These are phyloP conservation scores for Westerdykella ornata DNA, from an alignment of 2,329 filamentous ascomycete genomes.

Conservation along the genomic window DNA sequence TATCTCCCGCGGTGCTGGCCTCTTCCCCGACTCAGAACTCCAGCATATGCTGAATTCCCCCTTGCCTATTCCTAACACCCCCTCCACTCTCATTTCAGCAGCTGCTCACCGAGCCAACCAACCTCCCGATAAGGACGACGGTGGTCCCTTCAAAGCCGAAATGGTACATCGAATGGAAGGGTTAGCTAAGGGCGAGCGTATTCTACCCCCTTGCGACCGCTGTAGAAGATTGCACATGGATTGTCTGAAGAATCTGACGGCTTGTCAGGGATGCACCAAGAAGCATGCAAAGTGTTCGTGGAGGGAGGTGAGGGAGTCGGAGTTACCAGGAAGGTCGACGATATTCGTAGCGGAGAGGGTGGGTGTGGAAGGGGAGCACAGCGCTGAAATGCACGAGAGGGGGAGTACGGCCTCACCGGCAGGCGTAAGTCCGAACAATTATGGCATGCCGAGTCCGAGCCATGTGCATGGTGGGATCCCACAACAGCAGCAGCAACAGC, in stretches of 20 bases:
- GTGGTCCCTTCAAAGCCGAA: constrained; percentile 54
- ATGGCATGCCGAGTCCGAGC: too few relatives aligned
- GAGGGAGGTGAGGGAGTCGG: constrained; percentile 71
- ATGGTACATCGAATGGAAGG: constrained; percentile 72
- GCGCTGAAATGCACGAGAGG: too few relatives aligned
- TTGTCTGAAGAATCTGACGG: constrained; percentile 78
- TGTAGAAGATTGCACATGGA: constrained; percentile 74
- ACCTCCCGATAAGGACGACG: constrained; percentile 50
- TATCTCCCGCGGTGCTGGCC: constrained; percentile 6
- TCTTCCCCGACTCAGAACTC: constrained; percentile 34
- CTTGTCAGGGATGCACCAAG: constrained; percentile 80
- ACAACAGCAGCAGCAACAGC: too few relatives aligned
- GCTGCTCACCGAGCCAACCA: constrained; percentile 34
- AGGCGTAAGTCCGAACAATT: too few relatives aligned
- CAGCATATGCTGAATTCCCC: constrained; percentile 41
- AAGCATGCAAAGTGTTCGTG: constrained; percentile 86
- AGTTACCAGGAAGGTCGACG: constrained; percentile 38
- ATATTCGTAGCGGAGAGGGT: too few relatives aligned
- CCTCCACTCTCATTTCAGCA: constrained; percentile 47
- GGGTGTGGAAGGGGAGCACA: too few relatives aligned
- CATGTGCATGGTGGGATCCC: too few relatives aligned
- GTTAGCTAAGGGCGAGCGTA: constrained; percentile 63
- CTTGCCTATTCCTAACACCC: constrained; percentile 51
- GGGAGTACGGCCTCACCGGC: too few relatives aligned
- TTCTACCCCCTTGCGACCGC: constrained; percentile 77